Percentiles rank a stretch among this genome's conserved stretches.
Conservation (phyloP, 371 early-diverging fungal species). For the Spiromyces aspiralis region DNA sequence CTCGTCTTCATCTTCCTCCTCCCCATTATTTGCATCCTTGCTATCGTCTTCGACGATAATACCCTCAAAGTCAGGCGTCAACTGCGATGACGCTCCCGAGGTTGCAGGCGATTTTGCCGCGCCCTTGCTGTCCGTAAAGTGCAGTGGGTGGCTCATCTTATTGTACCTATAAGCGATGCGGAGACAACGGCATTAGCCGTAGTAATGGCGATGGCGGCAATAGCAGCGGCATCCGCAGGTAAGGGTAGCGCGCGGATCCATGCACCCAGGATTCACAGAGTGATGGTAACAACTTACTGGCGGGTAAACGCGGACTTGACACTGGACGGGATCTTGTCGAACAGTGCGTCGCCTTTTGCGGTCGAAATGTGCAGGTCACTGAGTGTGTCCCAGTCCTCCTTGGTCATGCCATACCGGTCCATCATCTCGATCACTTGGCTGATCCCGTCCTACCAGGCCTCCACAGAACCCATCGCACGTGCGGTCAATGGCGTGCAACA, state of each 20-base stretch:
- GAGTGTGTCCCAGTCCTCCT: constrained; percentile 76
- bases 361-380: constrained; percentile 50
- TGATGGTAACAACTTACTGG: too few species aligned
- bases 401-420: constrained; percentile 76
- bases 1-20: constrained; percentile 39
- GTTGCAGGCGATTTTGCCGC: constrained; percentile 14
- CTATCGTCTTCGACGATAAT: constrained; percentile 47
- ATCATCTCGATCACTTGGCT: constrained; percentile 60
- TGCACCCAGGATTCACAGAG: too few species aligned
- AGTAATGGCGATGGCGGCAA: background rate
- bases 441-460: constrained; percentile 33
- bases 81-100: constrained; percentile 2
- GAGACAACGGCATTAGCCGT: too few species aligned
- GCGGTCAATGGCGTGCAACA: too few species aligned
- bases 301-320: constrained; percentile 71
- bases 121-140: constrained; percentile 29
- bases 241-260: too few species aligned
- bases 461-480: too few species aligned
- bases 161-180: constrained; percentile 50
- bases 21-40: constrained; percentile 31
- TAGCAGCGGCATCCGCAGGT: background rate
- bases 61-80: constrained; percentile 44
- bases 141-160: constrained; percentile 46
- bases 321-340: constrained; percentile 44
- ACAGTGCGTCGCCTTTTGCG: constrained; percentile 21